These are phyloP conservation scores for Trametes polyzona DNA, from an alignment of 1,284 basidiomycete species.

Conservation along the genomic window DNA sequence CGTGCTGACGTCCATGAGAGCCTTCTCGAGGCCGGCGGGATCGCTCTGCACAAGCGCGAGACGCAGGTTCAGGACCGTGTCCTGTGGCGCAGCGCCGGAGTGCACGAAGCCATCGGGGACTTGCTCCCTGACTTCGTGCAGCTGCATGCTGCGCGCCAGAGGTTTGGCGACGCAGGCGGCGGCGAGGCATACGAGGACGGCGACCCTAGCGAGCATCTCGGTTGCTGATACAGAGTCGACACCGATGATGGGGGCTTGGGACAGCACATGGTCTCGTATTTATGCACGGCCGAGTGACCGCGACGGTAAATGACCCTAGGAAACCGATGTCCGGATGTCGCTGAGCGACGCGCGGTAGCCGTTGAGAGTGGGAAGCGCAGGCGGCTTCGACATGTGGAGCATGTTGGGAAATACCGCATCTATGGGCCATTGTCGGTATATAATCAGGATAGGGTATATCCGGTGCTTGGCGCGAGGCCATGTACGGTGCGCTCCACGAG, in stretches of 20 bases:
- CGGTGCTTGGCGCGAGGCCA: background rate
- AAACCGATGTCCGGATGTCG: background rate
- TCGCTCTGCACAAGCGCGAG: constrained; percentile 31
- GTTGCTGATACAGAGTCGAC: constrained; percentile 2
- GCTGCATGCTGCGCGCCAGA: background rate
- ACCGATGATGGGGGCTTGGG: background rate
- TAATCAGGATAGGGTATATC: background rate
- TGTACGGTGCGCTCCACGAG: background rate
- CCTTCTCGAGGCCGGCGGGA: constrained; percentile 28
- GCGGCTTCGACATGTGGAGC: constrained; percentile 11
- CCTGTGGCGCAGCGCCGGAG: constrained; percentile 24
- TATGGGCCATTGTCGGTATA: constrained; percentile 16
- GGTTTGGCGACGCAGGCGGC: background rate
- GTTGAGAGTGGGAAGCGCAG: constrained; percentile 5
- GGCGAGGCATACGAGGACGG: background rate
- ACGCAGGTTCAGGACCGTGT: constrained; percentile 27
- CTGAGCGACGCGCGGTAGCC: background rate
- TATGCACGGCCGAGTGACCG: background rate
- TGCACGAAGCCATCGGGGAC: constrained; percentile 26
- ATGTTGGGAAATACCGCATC: background rate
- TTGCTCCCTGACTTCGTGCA: constrained; percentile 28
- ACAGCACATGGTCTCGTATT: background rate
- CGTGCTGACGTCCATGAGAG: constrained; percentile 31
- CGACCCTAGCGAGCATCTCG: constrained; percentile 8
- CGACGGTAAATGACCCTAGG: background rate